Evolutionary conservation across 345 rosid genomes (phyloP).

Genomic region (Populus pruinosa): DNA sequence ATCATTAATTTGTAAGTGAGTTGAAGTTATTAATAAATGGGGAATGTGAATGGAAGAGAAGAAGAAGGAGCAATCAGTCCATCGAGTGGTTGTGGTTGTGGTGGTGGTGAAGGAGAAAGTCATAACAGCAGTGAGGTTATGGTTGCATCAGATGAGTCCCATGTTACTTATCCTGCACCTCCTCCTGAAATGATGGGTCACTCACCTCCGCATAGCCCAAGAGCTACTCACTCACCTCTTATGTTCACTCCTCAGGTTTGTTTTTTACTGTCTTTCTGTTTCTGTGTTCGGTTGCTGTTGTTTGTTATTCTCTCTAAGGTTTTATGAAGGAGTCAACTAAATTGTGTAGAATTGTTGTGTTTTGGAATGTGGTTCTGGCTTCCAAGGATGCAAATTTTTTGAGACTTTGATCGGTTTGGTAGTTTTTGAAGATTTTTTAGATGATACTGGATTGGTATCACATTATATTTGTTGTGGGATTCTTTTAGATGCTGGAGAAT

Average conservation of each 20-base stretch:
- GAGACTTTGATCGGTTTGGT: neutral
- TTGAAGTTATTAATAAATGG: slow-evolving; percentile 43
- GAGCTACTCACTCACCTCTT: slow-evolving; percentile 75
- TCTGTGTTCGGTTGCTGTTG: neutral
- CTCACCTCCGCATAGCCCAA: slow-evolving; percentile 89
- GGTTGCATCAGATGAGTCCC: slow-evolving; percentile 41
- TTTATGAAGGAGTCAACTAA: neutral
- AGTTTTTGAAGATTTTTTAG: neutral
- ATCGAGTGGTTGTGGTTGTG: slow-evolving; percentile 11
- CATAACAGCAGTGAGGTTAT: slow-evolving; percentile 34
- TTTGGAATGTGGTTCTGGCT: too few relatives aligned
- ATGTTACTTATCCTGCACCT: slow-evolving; percentile 13
- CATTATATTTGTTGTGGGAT: neutral
- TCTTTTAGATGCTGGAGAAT: neutral
- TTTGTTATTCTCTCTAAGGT: neutral
- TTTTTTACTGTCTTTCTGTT: neutral
- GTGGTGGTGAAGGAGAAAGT: slow-evolving; percentile 41
- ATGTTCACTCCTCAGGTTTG: slow-evolving; percentile 94
- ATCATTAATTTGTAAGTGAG: slow-evolving; percentile 1
- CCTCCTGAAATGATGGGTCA: slow-evolving; percentile 72
- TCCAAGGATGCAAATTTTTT: neutral
- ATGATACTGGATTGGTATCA: neutral
- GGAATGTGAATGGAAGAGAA: slow-evolving; percentile 88
- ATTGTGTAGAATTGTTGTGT: neutral
- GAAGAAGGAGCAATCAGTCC: slow-evolving; percentile 69